A percentile compares a stretch with the other conserved stretches of the same genome.
These are phyloP conservation scores for Hirschfeldia incana DNA, from an alignment of 345 rosid genomes.

Conservation along the genomic window DNA sequence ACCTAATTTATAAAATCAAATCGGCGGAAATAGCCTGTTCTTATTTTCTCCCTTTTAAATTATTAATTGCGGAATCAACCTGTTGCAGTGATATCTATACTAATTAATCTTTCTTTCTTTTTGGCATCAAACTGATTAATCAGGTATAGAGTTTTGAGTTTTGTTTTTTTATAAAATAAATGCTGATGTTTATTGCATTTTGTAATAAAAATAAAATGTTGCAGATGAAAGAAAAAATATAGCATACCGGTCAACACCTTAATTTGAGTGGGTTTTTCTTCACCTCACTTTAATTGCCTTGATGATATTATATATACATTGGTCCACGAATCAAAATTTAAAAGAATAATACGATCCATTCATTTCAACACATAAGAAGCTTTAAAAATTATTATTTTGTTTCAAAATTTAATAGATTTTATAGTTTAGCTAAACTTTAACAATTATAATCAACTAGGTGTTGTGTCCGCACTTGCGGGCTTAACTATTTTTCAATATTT, in stretches of 20 bases:
- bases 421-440: neutral
- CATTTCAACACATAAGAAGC: too few relatives aligned
- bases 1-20: neutral
- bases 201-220: neutral
- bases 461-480: too few relatives aligned
- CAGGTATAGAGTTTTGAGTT: neutral
- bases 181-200: neutral
- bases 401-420: too few relatives aligned
- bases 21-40: neutral
- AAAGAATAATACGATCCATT: neutral
- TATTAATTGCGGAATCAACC: neutral
- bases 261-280: slow-evolving; percentile 30
- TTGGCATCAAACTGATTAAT: neutral
- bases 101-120: too few relatives aligned
- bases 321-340: slow-evolving; percentile 3
- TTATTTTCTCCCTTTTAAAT: neutral
- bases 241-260: slow-evolving; percentile 21
- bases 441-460: neutral
- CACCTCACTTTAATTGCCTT: slow-evolving; percentile 23
- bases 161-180: neutral
- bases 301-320: neutral
- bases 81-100: neutral
- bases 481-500: too few relatives aligned
- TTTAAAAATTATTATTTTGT: too few relatives aligned
- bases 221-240: neutral